Base-by-base conservation (phyloP, 805 yeast genomes). In the Hanseniaspora valbyensis region DNA sequence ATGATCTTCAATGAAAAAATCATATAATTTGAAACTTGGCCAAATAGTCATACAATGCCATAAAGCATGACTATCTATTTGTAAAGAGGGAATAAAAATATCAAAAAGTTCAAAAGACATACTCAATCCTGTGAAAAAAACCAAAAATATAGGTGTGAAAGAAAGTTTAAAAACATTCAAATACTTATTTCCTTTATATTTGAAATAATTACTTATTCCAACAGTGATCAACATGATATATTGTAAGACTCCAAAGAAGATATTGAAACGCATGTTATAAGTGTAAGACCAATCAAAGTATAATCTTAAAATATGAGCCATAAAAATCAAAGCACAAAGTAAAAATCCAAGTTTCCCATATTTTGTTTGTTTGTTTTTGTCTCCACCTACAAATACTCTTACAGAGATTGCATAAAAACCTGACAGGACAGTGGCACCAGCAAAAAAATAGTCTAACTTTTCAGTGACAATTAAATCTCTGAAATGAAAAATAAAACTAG, bases 61-160 rank as follows among this genome's bases (percentile, higher is more conserved):
- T 36, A 90, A 59, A 0, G 96, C 78, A 65, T 92, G 98, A 0
- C 96, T 95, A 66, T 92, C 98, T 0, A 92, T 58, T 36, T 84
- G 71, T 57, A 74, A 83, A 45, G 59, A 67, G 34, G 82, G 61
- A 14, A 84, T 92, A 4, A 94, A 76, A 62, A 92, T 92, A 65
- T 90, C 98, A 65, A 88, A 83, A 33, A 90, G 66, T 62, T 90
- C 98, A 56, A 90, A 75, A n/a, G 83, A 72, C 92, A 87, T 86
- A 1, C 95, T 96, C 22, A 74, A 57, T 2, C 76, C 59, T 10
- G 89, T 81, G 37, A 71, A 61, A 0, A 66, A 53, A 9, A 80
- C 83, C 41, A 77, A 62, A 10, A 66, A 58, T 3, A 76, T 60
- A 1, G 88, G 90, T 32, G 70, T 68, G 8, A 71, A 25, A 54